Evolutionary conservation across 345 rosid species (phyloP).

Genomic region (Linum tenue): DNA sequence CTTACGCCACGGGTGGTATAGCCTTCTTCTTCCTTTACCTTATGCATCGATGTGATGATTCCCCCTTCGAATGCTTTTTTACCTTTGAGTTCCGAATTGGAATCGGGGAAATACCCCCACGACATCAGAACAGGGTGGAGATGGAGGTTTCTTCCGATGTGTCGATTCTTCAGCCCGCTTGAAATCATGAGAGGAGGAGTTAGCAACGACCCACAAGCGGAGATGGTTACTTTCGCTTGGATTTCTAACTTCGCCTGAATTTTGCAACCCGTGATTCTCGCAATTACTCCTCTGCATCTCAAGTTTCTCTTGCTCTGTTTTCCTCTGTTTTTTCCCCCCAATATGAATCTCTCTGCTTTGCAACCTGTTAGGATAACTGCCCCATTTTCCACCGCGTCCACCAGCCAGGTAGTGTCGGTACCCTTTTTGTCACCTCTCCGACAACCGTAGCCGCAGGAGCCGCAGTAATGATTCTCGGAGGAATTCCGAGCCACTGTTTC

Average conservation of each 20-base stretch:
- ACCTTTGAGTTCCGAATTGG: conserved; percentile 30
- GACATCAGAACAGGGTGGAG: conserved; percentile 74
- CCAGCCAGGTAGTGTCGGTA: conserved; percentile 72
- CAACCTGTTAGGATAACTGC: conserved; percentile 75
- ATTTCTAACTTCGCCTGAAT: conserved; percentile 42
- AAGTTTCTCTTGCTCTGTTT: conserved; percentile 22
- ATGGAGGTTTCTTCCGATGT: conserved; percentile 72
- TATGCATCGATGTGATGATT: conserved; percentile 45
- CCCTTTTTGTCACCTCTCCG: conserved; percentile 75
- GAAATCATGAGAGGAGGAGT: conserved; percentile 78
- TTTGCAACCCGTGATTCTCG: conserved; percentile 28
- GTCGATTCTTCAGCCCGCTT: conserved; percentile 62
- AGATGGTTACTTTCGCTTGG: conserved; percentile 66
- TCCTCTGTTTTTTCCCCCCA: conserved; percentile 25
- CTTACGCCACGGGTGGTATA: conserved; percentile 6
- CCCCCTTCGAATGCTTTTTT: conserved; percentile 47
- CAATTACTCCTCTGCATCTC: conserved; percentile 72
- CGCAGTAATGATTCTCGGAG: conserved; percentile 66
- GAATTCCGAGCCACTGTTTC: conserved; percentile 54
- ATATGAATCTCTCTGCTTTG: conserved; percentile 59
- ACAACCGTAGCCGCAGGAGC: conserved; percentile 81
- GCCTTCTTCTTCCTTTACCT: conserved; percentile 6
- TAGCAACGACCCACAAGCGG: conserved; percentile 66
- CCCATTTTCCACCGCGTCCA: conserved; percentile 57
- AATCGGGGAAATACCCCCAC: conserved; percentile 92